phyloP scores from a whole-genome alignment of 2,329 filamentous ascomycete genomes.

The Penicillium sp. region DNA sequence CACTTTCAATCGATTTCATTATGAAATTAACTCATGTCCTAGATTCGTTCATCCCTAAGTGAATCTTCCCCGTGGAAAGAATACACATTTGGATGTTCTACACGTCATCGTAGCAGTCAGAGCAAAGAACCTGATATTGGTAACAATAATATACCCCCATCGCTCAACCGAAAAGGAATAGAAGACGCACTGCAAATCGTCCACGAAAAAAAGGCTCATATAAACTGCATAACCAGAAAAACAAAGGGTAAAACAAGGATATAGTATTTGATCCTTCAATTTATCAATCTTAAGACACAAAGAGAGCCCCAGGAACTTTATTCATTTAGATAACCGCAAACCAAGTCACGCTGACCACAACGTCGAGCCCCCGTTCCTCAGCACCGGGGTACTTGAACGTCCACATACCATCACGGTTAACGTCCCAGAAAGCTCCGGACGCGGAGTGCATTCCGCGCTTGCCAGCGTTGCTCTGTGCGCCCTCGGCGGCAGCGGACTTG shows the following conservation, averaged over 20 bases:
- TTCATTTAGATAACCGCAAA: conserved; percentile 24
- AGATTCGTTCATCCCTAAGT: neutral
- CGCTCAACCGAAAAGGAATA: neutral
- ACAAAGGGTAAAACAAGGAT: neutral
- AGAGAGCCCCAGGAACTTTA: neutral
- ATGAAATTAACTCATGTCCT: neutral
- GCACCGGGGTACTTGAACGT: conserved; percentile 51
- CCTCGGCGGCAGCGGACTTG: conserved; percentile 54
- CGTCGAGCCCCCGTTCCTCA: conserved; percentile 48
- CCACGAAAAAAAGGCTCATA: neutral
- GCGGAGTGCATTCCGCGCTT: conserved; percentile 67
- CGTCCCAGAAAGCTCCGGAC: conserved; percentile 52
- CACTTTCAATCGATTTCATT: neutral
- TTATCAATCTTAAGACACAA: neutral
- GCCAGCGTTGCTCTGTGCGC: conserved; percentile 64
- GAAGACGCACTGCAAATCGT: neutral
- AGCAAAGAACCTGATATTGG: neutral
- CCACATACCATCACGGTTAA: conserved; percentile 55
- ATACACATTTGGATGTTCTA: neutral
- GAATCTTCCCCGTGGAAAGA: neutral
- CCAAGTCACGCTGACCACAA: conserved; percentile 52
- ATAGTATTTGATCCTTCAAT: neutral
- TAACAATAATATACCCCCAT: neutral
- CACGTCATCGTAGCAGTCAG: neutral
- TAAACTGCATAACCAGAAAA: neutral